These are phyloP conservation scores for Torulaspora indica DNA, from an alignment of 805 yeast species.

Conservation along the genomic window DNA sequence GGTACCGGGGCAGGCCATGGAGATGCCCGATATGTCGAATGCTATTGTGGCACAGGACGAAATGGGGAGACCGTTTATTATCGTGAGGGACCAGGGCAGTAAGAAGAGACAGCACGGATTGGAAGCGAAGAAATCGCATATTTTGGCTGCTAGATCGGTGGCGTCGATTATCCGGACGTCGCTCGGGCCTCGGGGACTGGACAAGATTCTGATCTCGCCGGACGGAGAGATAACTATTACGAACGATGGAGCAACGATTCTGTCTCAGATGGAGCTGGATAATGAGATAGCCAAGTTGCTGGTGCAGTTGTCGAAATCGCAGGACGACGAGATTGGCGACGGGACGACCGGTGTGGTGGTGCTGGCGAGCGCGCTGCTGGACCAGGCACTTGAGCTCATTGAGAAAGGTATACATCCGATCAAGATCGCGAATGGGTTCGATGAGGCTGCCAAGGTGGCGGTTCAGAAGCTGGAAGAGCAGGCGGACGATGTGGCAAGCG, in stretches of 20 bases:
- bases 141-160: constrained; percentile 90
- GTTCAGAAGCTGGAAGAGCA: constrained; percentile 65
- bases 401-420: constrained; percentile 98
- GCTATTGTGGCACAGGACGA: constrained; percentile 99
- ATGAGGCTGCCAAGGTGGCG: constrained; percentile 93
- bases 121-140: constrained; percentile 81
- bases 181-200: constrained; percentile 97
- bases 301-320: constrained; percentile 90
- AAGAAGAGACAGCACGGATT: constrained; percentile 66
- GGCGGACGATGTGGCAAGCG: constrained; percentile 57
- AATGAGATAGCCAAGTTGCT: constrained; percentile 92
- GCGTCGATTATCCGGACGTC: constrained; percentile 89
- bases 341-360: constrained; percentile 99
- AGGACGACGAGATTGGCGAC: constrained; percentile 97
- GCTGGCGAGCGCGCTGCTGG: constrained; percentile 86
- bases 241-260: constrained; percentile 96
- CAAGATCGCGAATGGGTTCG: constrained; percentile 94
- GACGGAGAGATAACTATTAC: constrained; percentile 98
- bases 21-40: constrained; percentile 87
- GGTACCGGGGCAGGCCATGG: constrained; percentile 36
- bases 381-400: constrained; percentile 89
- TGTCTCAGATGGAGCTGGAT: constrained; percentile 92
- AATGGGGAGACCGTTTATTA: constrained; percentile 97
- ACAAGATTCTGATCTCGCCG: constrained; percentile 88
- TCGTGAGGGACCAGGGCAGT: constrained; percentile 79